Evolutionary conservation across 2,329 filamentous ascomycete species (phyloP).

Genomic region (Fonsecaea pedrosoi): DNA sequence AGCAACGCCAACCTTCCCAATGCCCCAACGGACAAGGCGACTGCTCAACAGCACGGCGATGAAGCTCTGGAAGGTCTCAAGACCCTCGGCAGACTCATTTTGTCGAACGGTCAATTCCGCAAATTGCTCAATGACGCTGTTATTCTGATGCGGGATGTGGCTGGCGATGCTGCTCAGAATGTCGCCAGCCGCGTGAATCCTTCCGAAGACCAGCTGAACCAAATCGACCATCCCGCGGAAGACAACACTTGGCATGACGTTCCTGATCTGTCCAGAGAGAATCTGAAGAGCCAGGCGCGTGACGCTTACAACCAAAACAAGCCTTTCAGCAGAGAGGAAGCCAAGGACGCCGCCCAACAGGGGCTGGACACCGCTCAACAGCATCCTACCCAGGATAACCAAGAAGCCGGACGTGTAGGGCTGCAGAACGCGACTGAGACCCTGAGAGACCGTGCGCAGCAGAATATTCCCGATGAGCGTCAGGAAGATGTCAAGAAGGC

Average conservation of each 20-base stretch:
- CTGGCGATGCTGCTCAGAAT: slow-evolving; percentile 83
- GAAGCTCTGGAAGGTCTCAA: slow-evolving; percentile 83
- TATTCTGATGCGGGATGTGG: slow-evolving; percentile 85
- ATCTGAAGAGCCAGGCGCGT: slow-evolving; percentile 72
- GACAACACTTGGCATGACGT: slow-evolving; percentile 95
- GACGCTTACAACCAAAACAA: slow-evolving; percentile 63
- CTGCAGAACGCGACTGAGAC: slow-evolving; percentile 45
- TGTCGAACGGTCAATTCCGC: slow-evolving; percentile 95
- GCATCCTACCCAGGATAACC: slow-evolving; percentile 41
- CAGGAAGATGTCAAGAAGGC: slow-evolving; percentile 49
- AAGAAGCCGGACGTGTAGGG: slow-evolving; percentile 48
- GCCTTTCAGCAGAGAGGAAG: slow-evolving; percentile 64
- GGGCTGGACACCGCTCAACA: slow-evolving; percentile 62
- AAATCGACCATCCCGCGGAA: slow-evolving; percentile 82
- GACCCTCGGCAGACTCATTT: slow-evolving; percentile 84
- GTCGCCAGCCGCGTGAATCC: slow-evolving; percentile 78
- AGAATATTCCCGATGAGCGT: slow-evolving; percentile 70
- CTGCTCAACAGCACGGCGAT: slow-evolving; percentile 80
- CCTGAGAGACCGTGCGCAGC: slow-evolving; percentile 63
- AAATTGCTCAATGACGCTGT: slow-evolving; percentile 86
- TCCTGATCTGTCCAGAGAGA: slow-evolving; percentile 74
- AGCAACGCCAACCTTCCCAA: slow-evolving; percentile 67
- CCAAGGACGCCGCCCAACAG: slow-evolving; percentile 64
- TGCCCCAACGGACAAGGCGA: slow-evolving; percentile 75
- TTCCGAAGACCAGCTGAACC: slow-evolving; percentile 73